phyloP scores from a whole-genome alignment of 257 asterid genomes.

The Plantago major region DNA sequence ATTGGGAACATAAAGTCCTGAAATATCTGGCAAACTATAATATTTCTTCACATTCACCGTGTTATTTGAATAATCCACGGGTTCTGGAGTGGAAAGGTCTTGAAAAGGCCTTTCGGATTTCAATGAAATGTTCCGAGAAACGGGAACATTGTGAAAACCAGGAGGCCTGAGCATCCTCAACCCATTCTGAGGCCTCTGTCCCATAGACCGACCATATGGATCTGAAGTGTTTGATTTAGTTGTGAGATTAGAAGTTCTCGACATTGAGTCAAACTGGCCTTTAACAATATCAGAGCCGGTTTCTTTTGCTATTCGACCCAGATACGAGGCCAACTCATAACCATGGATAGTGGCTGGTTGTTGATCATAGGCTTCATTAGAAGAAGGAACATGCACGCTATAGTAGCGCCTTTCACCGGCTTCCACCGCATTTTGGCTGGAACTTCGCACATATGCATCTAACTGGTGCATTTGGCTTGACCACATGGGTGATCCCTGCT shows the following conservation, averaged over 20 bases:
- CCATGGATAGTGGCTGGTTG: conserved; percentile 94
- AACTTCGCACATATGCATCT: conserved; percentile 42
- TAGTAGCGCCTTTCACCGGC: conserved; percentile 75
- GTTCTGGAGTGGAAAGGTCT: conserved; percentile 48
- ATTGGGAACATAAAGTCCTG: conserved; percentile 62
- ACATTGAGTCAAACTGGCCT: conserved; percentile 31
- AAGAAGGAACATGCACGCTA: conserved; percentile 70
- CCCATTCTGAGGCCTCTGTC: conserved; percentile 59
- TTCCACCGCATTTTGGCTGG: conserved; percentile 41
- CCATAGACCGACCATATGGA: conserved; percentile 37
- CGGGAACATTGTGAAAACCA: conserved; percentile 77
- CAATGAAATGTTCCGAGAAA: conserved; percentile 65
- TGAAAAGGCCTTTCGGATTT: conserved; percentile 46
- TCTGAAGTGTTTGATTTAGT: conserved; percentile 37
- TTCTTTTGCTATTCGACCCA: conserved; percentile 31
- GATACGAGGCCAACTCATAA: conserved; percentile 52
- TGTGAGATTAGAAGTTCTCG: conserved; percentile 37
- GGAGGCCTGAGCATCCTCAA: conserved; percentile 62
- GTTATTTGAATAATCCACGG: conserved; percentile 32
- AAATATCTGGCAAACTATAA: conserved; percentile 85
- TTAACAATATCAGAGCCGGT: conserved; percentile 29
- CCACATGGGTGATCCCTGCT: conserved; percentile 40
- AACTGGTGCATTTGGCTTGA: conserved; percentile 36
- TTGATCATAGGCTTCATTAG: conserved; percentile 58
- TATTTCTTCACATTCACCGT: conserved; percentile 59